A percentile compares a stretch with the other conserved stretches of the same genome.
Evolutionary conservation across 2,329 filamentous ascomycete genomes (phyloP).

Genomic region (Neonectria sp.): DNA sequence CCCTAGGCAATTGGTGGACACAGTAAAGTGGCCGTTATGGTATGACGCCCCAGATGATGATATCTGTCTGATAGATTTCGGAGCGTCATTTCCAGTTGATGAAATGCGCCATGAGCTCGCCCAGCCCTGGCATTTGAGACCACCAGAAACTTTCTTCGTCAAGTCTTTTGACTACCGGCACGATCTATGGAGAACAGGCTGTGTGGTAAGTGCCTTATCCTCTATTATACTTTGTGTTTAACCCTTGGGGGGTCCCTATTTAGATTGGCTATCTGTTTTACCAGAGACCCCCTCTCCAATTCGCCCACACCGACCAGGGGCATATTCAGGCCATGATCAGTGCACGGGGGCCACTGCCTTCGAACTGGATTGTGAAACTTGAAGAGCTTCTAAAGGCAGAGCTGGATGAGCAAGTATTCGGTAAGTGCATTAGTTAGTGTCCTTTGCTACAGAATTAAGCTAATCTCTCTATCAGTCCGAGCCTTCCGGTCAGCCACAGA

Average conservation of each 20-base stretch:
- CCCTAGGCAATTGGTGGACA: slow-evolving; percentile 1
- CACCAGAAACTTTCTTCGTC: slow-evolving; percentile 28
- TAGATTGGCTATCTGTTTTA: neutral
- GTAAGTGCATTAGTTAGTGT: neutral
- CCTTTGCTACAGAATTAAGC: neutral
- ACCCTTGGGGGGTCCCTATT: neutral
- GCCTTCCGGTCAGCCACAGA: neutral
- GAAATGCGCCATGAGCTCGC: neutral
- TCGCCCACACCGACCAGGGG: neutral
- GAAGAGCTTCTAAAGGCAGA: neutral
- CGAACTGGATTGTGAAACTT: neutral
- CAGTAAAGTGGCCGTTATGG: neutral
- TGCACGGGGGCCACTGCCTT: neutral
- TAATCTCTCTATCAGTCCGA: neutral
- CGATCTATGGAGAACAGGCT: slow-evolving; percentile 30
- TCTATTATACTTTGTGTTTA: neutral
- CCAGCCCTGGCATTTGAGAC: slow-evolving; percentile 2
- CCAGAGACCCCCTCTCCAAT: neutral
- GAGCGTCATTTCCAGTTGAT: slow-evolving; percentile 17
- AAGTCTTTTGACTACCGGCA: slow-evolving; percentile 17
- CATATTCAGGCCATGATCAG: neutral
- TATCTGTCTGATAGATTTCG: slow-evolving; percentile 27
- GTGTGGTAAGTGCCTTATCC: slow-evolving; percentile 19
- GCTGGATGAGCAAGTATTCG: neutral
- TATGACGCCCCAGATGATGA: slow-evolving; percentile 12